phyloP scores from a whole-genome alignment of 176 grass and related monocot genomes.

The Aegilops speltoides region DNA sequence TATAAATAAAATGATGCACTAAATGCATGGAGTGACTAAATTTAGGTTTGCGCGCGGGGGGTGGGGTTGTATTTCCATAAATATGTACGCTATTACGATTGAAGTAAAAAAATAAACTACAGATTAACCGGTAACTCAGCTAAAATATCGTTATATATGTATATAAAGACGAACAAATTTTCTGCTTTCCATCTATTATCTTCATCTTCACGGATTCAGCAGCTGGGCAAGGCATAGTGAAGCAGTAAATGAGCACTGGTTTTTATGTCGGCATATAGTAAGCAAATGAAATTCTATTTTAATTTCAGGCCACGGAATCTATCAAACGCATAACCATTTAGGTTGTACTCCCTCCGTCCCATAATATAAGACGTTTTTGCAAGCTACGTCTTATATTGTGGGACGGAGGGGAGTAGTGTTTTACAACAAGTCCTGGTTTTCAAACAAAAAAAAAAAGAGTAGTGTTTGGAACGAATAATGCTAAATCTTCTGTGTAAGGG shows the following conservation, averaged over 20 bases:
- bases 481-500: neutral
- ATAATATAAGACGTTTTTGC: too few relatives aligned
- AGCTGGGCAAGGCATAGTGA: neutral
- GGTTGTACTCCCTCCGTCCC: too few relatives aligned
- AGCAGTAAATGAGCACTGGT: neutral
- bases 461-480: neutral
- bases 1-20: neutral
- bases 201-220: neutral
- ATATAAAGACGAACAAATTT: neutral
- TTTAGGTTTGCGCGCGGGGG: too few relatives aligned
- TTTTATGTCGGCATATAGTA: neutral
- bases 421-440: slow-evolving; percentile 1
- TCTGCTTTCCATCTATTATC: neutral
- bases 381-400: too few relatives aligned
- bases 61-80: neutral
- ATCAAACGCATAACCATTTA: neutral
- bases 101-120: neutral
- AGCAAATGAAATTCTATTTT: neutral
- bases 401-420: too few relatives aligned
- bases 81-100: neutral
- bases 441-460: neutral
- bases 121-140: neutral
- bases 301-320: neutral
- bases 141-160: neutral
- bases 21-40: neutral